These are phyloP conservation scores for Aspergillus sojae DNA, from an alignment of 2,329 filamentous ascomycete genomes.

Conservation along the genomic window DNA sequence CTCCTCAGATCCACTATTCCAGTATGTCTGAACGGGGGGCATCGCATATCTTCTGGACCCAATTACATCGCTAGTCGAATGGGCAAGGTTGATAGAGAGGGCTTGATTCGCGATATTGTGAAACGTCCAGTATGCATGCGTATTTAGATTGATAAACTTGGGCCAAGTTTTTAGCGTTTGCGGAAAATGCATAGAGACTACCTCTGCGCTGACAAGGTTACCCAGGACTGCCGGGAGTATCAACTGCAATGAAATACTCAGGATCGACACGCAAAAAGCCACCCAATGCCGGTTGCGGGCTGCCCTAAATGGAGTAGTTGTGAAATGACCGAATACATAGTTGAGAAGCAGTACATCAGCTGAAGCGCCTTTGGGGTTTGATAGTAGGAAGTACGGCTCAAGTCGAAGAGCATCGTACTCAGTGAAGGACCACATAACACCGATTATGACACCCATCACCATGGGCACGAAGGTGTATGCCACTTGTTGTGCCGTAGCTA, in stretches of 20 bases:
- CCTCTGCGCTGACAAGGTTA: conserved; percentile 7
- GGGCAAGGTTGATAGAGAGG: background rate
- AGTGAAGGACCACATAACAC: conserved; percentile 10
- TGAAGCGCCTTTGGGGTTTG: conserved; percentile 6
- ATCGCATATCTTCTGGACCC: conserved; percentile 9
- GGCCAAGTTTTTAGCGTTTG: conserved; percentile 12
- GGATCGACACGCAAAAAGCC: conserved; percentile 7
- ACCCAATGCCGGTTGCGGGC: conserved; percentile 11
- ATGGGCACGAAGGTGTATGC: conserved; percentile 10
- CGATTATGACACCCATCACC: conserved; percentile 8
- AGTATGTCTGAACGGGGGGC: conserved; percentile 8
- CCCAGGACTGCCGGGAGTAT: conserved; percentile 8
- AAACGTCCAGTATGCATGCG: background rate
- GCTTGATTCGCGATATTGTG: background rate
- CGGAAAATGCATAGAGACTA: background rate
- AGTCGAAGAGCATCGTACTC: conserved; percentile 13
- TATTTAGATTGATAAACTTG: conserved; percentile 1
- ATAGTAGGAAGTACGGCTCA: conserved; percentile 12
- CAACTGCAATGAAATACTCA: conserved; percentile 11
- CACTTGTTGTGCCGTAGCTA: conserved; percentile 2
- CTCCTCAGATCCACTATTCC: conserved; percentile 5
- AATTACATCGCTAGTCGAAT: background rate
- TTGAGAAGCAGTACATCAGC: conserved; percentile 12
- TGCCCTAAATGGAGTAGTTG: conserved; percentile 9
- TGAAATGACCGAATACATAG: conserved; percentile 13